Conservation (phyloP, 2,329 filamentous ascomycete genomes). For the Sarocladiaceae sp. region DNA sequence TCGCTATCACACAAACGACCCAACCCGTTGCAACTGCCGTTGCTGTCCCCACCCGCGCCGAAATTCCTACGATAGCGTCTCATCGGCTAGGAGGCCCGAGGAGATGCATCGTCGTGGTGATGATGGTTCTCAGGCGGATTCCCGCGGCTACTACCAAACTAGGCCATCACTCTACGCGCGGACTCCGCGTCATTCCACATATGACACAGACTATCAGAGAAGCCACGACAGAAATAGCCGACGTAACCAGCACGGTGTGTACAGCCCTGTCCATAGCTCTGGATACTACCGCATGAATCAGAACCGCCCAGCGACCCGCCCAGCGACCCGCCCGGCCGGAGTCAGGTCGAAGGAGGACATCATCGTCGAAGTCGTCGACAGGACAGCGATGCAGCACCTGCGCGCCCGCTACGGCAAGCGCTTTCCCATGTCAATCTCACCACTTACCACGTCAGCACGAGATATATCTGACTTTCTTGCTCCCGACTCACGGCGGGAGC, state of each 20-base stretch:
- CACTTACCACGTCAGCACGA: not conserved
- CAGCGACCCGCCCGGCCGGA: too few relatives aligned
- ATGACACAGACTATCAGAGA: not conserved
- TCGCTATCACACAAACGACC: not conserved
- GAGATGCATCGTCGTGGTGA: not conserved
- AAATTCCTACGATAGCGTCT: too few relatives aligned
- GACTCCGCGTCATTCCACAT: not conserved
- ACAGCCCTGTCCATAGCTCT: not conserved
- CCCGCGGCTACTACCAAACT: too few relatives aligned
- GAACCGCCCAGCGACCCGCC: not conserved
- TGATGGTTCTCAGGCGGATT: too few relatives aligned
- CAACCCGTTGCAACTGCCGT: not conserved
- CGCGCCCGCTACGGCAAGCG: not conserved
- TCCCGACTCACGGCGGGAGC: conserved; percentile 17
- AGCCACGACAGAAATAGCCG: not conserved
- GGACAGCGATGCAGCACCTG: not conserved
- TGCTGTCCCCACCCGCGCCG: conserved; percentile 4
- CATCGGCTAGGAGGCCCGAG: not conserved
- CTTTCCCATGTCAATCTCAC: not conserved
- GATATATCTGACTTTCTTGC: conserved; percentile 16
- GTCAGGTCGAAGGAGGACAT: not conserved
- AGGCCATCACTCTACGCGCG: not conserved
- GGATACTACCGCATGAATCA: not conserved
- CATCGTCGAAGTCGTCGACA: not conserved
- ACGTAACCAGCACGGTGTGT: not conserved